Evolutionary conservation across 129 eudicot genomes (phyloP).

Genomic region (Flaveria trinervia): DNA sequence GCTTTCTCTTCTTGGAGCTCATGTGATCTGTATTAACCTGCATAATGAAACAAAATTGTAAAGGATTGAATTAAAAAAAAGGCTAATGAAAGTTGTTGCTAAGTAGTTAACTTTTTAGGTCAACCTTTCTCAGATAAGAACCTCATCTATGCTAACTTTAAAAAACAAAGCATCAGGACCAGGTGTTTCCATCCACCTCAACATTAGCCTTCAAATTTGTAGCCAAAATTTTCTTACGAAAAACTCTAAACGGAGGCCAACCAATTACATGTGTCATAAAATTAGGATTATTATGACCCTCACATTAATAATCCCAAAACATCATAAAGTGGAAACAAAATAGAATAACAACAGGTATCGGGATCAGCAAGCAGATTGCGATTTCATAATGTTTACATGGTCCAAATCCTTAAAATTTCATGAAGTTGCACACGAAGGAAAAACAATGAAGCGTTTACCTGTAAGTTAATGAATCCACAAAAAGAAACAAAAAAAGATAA

Average conservation of each 20-base stretch:
- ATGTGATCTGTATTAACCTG: constrained; percentile 82
- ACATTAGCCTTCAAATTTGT: constrained; percentile 69
- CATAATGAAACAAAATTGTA: not conserved
- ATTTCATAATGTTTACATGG: no score
- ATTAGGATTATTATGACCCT: not conserved
- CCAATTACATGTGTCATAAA: constrained; percentile 96
- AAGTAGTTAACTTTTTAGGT: constrained; percentile 65
- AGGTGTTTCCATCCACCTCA: constrained; percentile 68
- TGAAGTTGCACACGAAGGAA: no score
- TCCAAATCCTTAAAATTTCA: no score
- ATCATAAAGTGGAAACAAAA: no score
- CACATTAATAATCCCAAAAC: no score
- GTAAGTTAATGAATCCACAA: no score
- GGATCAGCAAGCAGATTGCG: no score
- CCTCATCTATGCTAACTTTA: constrained; percentile 97
- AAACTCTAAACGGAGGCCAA: constrained; percentile 93
- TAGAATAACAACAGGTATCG: no score
- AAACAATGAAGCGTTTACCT: no score
- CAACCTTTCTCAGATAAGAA: constrained; percentile 94
- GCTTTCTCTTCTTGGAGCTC: no score
- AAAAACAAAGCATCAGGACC: constrained; percentile 67
- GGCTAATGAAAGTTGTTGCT: constrained; percentile 77
- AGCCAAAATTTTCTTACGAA: constrained; percentile 77
- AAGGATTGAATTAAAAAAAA: not conserved
- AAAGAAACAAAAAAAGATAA: no score